Evolutionary conservation across 331 rosid species (phyloP), one percentile per base, ranked within the genome.

Genomic region (Rhamnella rubrinervis): DNA sequence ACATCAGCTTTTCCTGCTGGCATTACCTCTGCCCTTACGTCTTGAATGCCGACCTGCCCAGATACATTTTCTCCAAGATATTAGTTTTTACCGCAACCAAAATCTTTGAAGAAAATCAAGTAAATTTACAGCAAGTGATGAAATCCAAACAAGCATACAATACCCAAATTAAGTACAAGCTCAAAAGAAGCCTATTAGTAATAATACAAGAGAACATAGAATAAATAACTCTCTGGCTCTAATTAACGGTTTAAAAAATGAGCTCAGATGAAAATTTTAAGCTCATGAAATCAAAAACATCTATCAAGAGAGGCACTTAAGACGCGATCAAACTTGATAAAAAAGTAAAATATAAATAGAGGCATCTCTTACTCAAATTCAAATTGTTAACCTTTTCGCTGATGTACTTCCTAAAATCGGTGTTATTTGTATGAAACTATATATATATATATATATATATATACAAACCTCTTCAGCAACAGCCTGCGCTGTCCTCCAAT

Each of bases 1-100:
- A 83, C 92, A 17, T 91, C 95, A 0, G 96, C 98, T 80, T 95
- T 95, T 78, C 97, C 98, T 0, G 96, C 96, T 0, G 98, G 98
- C 98, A 91, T 80, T 55, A 95, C 97, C 86, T 95, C 98, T 65
- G 97, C 96, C 75, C 87, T 85, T 13, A 95, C 92, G 61, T 95
- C 98, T 72, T 78, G 83, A 63, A 95, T 91, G 72, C 96, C 96
- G 80, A 91, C 93, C 98, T 95, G 93, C 70, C 78, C 72, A 68
- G 59, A 63, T 69, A 23, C 2, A 57, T 7, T 21, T 31, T 68
- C 51, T 53, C 25, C 58, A 53, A 7, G 25, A 18, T 17, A 18
- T 53, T 21, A 52, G 23, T 19, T 17, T 16, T 7, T 51, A 52
- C 5, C 0, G 16, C 8, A 53, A 53, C 19, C 3, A 53, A n/a